Percentiles rank a stretch among this genome's conserved stretches.
These are phyloP conservation scores for Tulasnella calospora DNA, from an alignment of 768 basidiomycete species.

Conservation along the genomic window DNA sequence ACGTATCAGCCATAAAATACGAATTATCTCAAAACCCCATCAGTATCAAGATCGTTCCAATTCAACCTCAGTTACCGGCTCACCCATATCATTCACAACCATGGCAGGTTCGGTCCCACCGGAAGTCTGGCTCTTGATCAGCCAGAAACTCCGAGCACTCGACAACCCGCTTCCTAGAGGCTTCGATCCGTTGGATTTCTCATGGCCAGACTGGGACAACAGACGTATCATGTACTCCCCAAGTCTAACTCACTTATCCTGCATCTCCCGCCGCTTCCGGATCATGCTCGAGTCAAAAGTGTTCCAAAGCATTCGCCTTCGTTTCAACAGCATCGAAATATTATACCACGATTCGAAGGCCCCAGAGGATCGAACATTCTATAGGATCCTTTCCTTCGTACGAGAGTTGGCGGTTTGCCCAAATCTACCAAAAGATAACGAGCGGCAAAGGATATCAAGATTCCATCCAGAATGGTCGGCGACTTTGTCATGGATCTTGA, in stretches of 20 bases:
- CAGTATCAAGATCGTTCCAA: not conserved
- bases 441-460: not conserved
- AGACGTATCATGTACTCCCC: not conserved
- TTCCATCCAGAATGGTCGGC: not conserved
- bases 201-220: not conserved
- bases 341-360: not conserved
- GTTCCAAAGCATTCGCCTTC: not conserved
- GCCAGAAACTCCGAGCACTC: not conserved
- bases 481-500: not conserved
- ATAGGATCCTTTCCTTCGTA: not conserved
- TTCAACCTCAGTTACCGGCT: not conserved
- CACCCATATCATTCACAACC: not conserved
- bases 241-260: not conserved
- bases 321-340: not conserved
- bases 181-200: not conserved
- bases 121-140: not conserved
- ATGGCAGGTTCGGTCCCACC: not conserved
- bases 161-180: not conserved
- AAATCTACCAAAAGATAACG: not conserved
- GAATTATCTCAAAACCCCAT: not conserved
- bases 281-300: not conserved
- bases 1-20: not conserved
- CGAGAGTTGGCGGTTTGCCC: not conserved
- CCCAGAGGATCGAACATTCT: not conserved
- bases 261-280: not conserved